Conservation (phyloP, 2,329 filamentous ascomycete species). For the Monosporascus sp. region DNA sequence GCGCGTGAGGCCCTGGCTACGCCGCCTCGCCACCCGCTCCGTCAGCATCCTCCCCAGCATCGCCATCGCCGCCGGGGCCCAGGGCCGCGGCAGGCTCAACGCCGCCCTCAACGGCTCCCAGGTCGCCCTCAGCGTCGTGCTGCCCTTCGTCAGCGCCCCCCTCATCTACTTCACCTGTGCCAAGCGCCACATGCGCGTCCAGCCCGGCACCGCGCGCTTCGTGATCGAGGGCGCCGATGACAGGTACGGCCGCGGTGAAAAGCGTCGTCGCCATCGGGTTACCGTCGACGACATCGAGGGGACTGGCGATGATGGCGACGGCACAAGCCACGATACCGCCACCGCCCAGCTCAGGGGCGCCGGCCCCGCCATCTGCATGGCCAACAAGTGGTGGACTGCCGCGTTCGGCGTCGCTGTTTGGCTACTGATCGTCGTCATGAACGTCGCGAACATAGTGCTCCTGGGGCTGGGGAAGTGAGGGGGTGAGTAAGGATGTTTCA, state of each 20-base stretch:
- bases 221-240: slow-evolving; percentile 22
- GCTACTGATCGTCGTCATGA: slow-evolving; percentile 68
- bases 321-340: slow-evolving; percentile 1
- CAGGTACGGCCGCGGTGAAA: slow-evolving; percentile 2
- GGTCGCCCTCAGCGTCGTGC: slow-evolving; percentile 69
- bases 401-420: slow-evolving; percentile 57
- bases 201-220: slow-evolving; percentile 35
- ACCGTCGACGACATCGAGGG: neutral
- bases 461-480: slow-evolving; percentile 16
- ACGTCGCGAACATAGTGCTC: slow-evolving; percentile 44
- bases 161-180: slow-evolving; percentile 81
- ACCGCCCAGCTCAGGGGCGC: slow-evolving; percentile 14
- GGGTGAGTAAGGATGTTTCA: neutral
- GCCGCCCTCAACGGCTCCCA: slow-evolving; percentile 70
- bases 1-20: slow-evolving; percentile 70
- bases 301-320: slow-evolving; percentile 10
- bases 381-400: slow-evolving; percentile 63
- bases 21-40: slow-evolving; percentile 68
- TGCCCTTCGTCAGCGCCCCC: slow-evolving; percentile 79
- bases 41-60: slow-evolving; percentile 80
- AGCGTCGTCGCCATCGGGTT: neutral
- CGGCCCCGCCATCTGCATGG: slow-evolving; percentile 52
- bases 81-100: slow-evolving; percentile 62
- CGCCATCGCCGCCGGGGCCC: slow-evolving; percentile 72
- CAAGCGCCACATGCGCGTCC: slow-evolving; percentile 73